These are phyloP conservation scores for Dactylellina parvicollis DNA, from an alignment of 2,329 filamentous ascomycete species.

Conservation along the genomic window DNA sequence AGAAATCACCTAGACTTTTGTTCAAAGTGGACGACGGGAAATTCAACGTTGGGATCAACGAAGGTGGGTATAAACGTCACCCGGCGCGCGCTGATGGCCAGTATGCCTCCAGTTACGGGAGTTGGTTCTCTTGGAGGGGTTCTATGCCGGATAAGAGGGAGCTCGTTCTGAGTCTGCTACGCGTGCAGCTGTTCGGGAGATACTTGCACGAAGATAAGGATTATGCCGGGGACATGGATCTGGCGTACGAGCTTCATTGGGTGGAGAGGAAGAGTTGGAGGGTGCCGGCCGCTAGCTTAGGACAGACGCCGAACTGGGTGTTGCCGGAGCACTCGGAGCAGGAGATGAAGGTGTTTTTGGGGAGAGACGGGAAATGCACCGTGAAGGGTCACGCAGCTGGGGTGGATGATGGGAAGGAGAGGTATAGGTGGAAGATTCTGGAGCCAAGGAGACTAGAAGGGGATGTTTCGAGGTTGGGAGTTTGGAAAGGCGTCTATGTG, in stretches of 20 bases:
- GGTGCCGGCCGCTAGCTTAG: constrained; percentile 3
- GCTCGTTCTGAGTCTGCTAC: constrained; percentile 4
- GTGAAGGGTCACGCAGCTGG: constrained; percentile 18
- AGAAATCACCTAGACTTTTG: not conserved
- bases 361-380: constrained; percentile 13
- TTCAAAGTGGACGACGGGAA: constrained; percentile 1
- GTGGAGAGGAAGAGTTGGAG: constrained; percentile 20
- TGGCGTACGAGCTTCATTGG: constrained; percentile 34
- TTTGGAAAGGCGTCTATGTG: constrained; percentile 23
- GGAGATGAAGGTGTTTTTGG: constrained; percentile 14
- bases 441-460: constrained; percentile 33
- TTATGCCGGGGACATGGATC: not conserved
- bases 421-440: constrained; percentile 21
- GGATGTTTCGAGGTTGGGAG: constrained; percentile 36
- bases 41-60: constrained; percentile 31
- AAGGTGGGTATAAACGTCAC: constrained; percentile 21
- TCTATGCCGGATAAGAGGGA: not conserved
- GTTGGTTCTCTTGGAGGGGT: not conserved
- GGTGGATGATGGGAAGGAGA: not conserved
- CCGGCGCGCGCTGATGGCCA: not conserved
- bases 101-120: not conserved
- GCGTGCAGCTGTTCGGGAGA: constrained; percentile 6
- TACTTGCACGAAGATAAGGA: not conserved
- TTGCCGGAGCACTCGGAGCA: constrained; percentile 28
- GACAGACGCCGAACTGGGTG: constrained; percentile 5